Percentiles rank a stretch among this genome's conserved stretches.
phyloP scores from a whole-genome alignment of 257 asterid genomes.

The Avicennia marina region DNA sequence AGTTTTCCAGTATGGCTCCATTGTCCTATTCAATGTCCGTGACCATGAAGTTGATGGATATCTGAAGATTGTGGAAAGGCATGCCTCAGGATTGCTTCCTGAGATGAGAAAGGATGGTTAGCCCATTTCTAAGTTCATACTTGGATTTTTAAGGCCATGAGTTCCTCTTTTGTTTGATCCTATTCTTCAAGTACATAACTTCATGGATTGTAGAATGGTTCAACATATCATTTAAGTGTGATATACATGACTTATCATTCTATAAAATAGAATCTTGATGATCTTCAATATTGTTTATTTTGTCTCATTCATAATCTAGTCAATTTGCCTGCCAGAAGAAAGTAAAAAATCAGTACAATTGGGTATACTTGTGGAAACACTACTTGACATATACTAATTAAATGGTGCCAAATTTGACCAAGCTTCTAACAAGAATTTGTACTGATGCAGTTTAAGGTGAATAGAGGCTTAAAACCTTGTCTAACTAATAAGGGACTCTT shows the following conservation, averaged over 20 bases:
- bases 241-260: too few relatives aligned
- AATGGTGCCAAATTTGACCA: conserved; percentile 1
- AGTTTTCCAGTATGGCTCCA: conserved; percentile 93
- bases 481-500: not conserved
- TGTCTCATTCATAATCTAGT: not conserved
- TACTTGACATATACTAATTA: not conserved
- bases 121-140: conserved; percentile 17
- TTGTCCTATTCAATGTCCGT: conserved; percentile 80
- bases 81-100: conserved; percentile 82
- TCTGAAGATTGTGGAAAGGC: conserved; percentile 66
- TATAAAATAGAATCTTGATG: not conserved
- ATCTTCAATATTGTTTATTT: not conserved
- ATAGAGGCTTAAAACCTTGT: conserved; percentile 1
- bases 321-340: not conserved
- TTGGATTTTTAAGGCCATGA: not conserved
- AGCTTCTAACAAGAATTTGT: not conserved
- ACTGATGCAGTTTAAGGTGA: not conserved
- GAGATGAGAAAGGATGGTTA: conserved; percentile 97
- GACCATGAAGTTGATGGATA: conserved; percentile 84
- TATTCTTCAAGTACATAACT: too few relatives aligned
- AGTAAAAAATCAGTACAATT: not conserved
- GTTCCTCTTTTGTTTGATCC: not conserved
- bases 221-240: too few relatives aligned
- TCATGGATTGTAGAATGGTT: too few relatives aligned
- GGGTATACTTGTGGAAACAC: not conserved